Percentiles rank a stretch among this genome's conserved stretches.
phyloP scores from a whole-genome alignment of 2,329 filamentous ascomycete species.

The Cladosporium sp. region DNA sequence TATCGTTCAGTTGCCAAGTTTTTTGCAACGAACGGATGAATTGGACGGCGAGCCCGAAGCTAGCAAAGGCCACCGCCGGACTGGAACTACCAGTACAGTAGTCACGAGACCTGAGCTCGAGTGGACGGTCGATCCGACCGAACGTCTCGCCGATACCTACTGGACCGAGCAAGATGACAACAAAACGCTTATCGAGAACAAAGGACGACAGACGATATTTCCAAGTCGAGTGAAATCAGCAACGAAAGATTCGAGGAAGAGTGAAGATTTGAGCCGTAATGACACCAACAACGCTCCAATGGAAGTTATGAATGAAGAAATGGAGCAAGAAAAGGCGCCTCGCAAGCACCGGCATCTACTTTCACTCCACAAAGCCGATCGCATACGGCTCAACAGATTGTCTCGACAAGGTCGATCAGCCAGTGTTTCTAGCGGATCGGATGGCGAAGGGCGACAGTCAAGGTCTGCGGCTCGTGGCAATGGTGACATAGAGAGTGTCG shows the following conservation, averaged over 20 bases:
- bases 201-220: slow-evolving; percentile 72
- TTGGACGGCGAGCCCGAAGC: slow-evolving; percentile 24
- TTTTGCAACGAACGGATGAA: slow-evolving; percentile 24
- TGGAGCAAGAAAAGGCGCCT: background rate
- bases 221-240: slow-evolving; percentile 37
- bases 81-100: slow-evolving; percentile 53
- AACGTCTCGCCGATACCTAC: slow-evolving; percentile 84
- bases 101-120: slow-evolving; percentile 73
- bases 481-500: slow-evolving; percentile 6
- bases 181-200: slow-evolving; percentile 78
- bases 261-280: slow-evolving; percentile 24
- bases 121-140: slow-evolving; percentile 80
- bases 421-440: slow-evolving; percentile 32
- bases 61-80: slow-evolving; percentile 36
- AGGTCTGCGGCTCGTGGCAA: slow-evolving; percentile 46
- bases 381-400: slow-evolving; percentile 24
- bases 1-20: slow-evolving; percentile 32
- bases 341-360: slow-evolving; percentile 15
- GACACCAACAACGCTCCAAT: slow-evolving; percentile 12
- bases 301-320: slow-evolving; percentile 13
- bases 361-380: slow-evolving; percentile 26
- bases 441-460: slow-evolving; percentile 46
- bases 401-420: slow-evolving; percentile 27
- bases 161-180: slow-evolving; percentile 86
- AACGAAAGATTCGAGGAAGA: slow-evolving; percentile 27